These are phyloP conservation scores for Lignosus rhinocerotis DNA, from an alignment of 1,284 basidiomycete species.

Conservation along the genomic window DNA sequence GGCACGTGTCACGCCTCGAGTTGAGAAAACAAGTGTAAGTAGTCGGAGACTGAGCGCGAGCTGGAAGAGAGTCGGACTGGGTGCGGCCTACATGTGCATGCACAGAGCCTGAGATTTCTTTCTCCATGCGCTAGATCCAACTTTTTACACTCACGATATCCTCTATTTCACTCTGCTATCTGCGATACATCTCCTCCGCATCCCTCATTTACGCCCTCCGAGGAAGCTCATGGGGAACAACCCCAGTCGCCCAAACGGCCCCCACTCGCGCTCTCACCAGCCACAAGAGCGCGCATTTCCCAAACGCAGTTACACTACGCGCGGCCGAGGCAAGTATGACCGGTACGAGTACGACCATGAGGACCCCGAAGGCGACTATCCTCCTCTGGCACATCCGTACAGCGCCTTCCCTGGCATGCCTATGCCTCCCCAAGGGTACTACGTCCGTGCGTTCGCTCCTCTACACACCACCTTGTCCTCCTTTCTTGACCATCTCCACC, in stretches of 20 bases:
- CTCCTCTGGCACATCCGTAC: not conserved
- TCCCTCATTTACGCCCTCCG: not conserved
- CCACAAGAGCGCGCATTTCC: slow-evolving; percentile 7
- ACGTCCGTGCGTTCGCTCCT: not conserved
- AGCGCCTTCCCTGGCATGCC: not conserved
- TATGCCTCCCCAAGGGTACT: not conserved
- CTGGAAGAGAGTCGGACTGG: too few species aligned
- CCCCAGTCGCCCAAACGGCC: slow-evolving; percentile 12
- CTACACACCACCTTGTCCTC: not conserved
- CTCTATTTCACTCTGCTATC: not conserved
- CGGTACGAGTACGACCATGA: slow-evolving; percentile 1
- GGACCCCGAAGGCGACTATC: not conserved
- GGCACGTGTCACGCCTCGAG: too few species aligned
- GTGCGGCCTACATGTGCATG: too few species aligned
- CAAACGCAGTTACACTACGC: slow-evolving; percentile 9
- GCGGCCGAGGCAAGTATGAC: slow-evolving; percentile 7
- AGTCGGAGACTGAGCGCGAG: too few species aligned
- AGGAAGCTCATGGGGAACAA: slow-evolving; percentile 23
- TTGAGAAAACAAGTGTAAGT: too few species aligned
- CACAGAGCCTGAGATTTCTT: too few species aligned
- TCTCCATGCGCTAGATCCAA: not conserved
- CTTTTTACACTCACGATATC: not conserved
- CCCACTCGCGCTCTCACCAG: slow-evolving; percentile 3
- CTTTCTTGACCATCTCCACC: not conserved
- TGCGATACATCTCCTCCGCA: slow-evolving; percentile 11